These are phyloP conservation scores for Tylopilus sp. DNA, from an alignment of 1,284 basidiomycete genomes.

Conservation along the genomic window DNA sequence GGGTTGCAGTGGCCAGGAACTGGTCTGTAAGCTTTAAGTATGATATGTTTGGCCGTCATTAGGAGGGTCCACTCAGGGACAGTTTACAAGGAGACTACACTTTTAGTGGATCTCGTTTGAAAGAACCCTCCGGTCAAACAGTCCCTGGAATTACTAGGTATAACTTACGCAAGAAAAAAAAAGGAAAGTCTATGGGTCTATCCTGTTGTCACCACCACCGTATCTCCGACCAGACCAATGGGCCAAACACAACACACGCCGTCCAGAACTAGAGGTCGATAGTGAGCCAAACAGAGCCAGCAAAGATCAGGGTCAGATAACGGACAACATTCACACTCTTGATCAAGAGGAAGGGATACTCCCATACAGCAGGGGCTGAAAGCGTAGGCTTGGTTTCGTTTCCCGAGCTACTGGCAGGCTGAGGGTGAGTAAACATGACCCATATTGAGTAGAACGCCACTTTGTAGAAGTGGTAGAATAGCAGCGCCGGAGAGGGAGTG, in stretches of 20 bases:
- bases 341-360: conserved; percentile 45
- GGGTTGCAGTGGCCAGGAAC: too few species aligned
- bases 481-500: conserved; percentile 69
- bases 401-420: conserved; percentile 24
- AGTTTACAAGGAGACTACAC: too few species aligned
- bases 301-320: conserved; percentile 4
- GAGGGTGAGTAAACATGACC: conserved; percentile 75
- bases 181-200: not conserved
- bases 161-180: conserved; percentile 9
- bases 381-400: conserved; percentile 16
- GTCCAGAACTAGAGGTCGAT: conserved; percentile 69
- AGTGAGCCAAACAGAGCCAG: conserved; percentile 10
- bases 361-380: conserved; percentile 33
- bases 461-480: conserved; percentile 91
- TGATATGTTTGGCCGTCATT: too few species aligned
- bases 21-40: too few species aligned
- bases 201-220: conserved; percentile 42
- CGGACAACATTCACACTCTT: conserved; percentile 41
- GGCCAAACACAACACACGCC: conserved; percentile 81
- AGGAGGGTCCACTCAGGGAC: too few species aligned
- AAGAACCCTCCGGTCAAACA: not conserved
- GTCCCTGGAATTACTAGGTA: conserved; percentile 6
- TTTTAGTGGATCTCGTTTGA: not conserved
- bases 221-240: conserved; percentile 85
- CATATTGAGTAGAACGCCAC: conserved; percentile 94